Evolutionary conservation across 495 filamentous ascomycete genomes (phyloP).

Genomic region (Penicillium herquei): DNA sequence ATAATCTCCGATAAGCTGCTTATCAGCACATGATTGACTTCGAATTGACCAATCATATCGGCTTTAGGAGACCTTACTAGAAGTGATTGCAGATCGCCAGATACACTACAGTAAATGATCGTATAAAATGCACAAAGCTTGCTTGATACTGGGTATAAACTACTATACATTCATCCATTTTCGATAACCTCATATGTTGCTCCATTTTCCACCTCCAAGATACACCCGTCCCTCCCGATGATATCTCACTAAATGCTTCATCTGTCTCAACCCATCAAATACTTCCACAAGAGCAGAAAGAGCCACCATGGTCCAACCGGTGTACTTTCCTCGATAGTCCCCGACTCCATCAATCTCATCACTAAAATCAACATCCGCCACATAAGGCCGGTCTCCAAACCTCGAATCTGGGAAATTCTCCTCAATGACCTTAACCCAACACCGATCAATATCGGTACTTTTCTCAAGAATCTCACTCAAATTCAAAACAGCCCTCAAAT

Average conservation of each 20-base stretch:
- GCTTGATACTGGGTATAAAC: not conserved
- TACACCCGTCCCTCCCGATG: constrained; percentile 27
- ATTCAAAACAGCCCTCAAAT: constrained; percentile 10
- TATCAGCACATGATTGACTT: constrained; percentile 34
- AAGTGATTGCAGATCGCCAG: no score
- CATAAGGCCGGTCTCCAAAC: constrained; percentile 12
- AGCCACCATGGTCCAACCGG: constrained; percentile 29
- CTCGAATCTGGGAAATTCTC: constrained; percentile 32
- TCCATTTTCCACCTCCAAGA: constrained; percentile 27
- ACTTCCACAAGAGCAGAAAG: constrained; percentile 30
- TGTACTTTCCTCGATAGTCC: constrained; percentile 17
- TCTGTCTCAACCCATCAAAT: constrained; percentile 27
- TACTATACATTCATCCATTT: not conserved
- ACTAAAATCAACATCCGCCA: not conserved
- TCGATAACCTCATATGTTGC: not conserved
- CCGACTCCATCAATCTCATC: not conserved
- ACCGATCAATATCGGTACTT: constrained; percentile 10
- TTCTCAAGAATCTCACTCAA: constrained; percentile 4
- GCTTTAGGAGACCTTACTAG: not conserved
- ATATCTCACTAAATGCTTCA: constrained; percentile 24
- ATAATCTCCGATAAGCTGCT: constrained; percentile 7
- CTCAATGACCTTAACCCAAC: constrained; percentile 32
- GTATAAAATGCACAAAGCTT: no score
- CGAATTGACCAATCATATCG: constrained; percentile 33
- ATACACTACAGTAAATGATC: no score